Evolutionary conservation across 1,284 basidiomycete species (phyloP), one percentile per base, ranked within the genome.

Genomic region (Cryptococcus sp.): DNA sequence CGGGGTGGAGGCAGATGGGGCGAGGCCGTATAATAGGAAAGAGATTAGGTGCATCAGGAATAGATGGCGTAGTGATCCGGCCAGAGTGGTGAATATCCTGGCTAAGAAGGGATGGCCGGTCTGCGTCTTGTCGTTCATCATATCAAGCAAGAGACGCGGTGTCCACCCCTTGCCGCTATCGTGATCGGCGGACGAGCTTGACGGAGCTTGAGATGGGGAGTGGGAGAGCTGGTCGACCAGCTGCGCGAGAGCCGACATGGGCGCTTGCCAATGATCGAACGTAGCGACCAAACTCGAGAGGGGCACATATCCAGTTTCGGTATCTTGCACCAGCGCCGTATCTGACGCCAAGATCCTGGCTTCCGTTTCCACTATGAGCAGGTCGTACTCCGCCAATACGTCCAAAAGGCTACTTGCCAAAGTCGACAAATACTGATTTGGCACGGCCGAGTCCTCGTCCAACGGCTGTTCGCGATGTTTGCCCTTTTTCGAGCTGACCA

Each of bases 251-350:
- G 88, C 84, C 19, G 84, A 83, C 50, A 93, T 80, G 17, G 90
- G 90, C 10, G 88, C 86, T 66, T 91, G 88, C 91, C 91, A 93
- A 71, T 84, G 84, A 20, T 88, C 83, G 72, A 93, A 93, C 6
- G 84, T 85, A 3, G 91, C 89, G 49, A 88, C 85, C 52, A 93
- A 79, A 6, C 87, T 86, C 0, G 91, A 89, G 30, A 93, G 80
- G 0, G 91, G 90, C 2, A 93, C 90, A 70, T 89, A 91, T 5
- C 67, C 68, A 22, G 49, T 46, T 10, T 58, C 52, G 6, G 11
- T 87, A 86, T 45, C 88, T 82, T 55, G 85, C 84, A 93, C 90
- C 20, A 91, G 82, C 53, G 80, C 82, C 7, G 85, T 80, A 69
- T 93, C 89, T 52, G 86, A 84, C 42, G 79, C 80, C 39, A 93